These are phyloP conservation scores for Rhodotorula sp. DNA, from an alignment of 1,284 basidiomycete genomes.

Conservation along the genomic window DNA sequence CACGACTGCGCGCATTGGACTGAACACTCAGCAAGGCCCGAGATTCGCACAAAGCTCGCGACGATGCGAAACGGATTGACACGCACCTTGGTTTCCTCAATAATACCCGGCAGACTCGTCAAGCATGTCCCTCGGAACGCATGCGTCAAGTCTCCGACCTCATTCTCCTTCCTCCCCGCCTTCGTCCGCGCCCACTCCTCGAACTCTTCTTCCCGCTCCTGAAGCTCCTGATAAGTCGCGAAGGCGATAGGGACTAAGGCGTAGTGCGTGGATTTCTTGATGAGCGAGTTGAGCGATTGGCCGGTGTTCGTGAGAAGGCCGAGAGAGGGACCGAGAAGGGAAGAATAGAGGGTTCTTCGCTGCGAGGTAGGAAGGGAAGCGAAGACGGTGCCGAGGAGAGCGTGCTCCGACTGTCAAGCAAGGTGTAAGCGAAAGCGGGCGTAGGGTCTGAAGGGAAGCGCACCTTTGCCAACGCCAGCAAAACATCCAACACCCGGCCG, in stretches of 20 bases:
- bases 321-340: slow-evolving; percentile 39
- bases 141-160: slow-evolving; percentile 44
- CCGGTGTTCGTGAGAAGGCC: slow-evolving; percentile 40
- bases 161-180: slow-evolving; percentile 45
- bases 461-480: slow-evolving; percentile 36
- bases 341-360: slow-evolving; percentile 30
- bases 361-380: slow-evolving; percentile 3
- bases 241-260: slow-evolving; percentile 42
- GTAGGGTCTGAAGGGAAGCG: background rate
- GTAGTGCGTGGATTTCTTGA: slow-evolving; percentile 39
- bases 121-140: slow-evolving; percentile 45
- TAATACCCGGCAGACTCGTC: slow-evolving; percentile 43
- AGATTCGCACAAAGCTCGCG: background rate
- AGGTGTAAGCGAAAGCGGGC: background rate
- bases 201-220: slow-evolving; percentile 37
- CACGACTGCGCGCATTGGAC: slow-evolving; percentile 17
- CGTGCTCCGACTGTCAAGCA: slow-evolving; percentile 26
- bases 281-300: slow-evolving; percentile 40
- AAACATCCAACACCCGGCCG: slow-evolving; percentile 33
- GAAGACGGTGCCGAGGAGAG: slow-evolving; percentile 37
- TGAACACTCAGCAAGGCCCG: background rate
- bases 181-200: slow-evolving; percentile 43
- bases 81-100: slow-evolving; percentile 44
- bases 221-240: slow-evolving; percentile 40
- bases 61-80: no score